Evolutionary conservation across 139 green algal species (phyloP), one percentile per base, ranked within the genome.

Genomic region (Tetradesmus lagerheimii): DNA sequence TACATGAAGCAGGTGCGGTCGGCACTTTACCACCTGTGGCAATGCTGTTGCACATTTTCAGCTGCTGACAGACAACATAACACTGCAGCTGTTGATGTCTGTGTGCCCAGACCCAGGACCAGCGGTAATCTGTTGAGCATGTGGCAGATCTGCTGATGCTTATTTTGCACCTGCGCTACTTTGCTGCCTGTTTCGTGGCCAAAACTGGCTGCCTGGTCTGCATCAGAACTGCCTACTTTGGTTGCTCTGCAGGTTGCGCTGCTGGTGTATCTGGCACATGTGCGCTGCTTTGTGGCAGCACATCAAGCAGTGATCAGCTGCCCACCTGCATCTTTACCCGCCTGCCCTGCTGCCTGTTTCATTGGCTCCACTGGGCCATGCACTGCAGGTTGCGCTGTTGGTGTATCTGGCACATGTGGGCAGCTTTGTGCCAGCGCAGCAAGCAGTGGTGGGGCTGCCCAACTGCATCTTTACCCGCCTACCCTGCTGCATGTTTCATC

Each of bases 301-400:
- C 88, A 93, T 6, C 31, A 66, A 0, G 89, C 89, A 4, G 53
- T 81, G 1, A 78, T 99, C 9, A 97, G 4, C 82, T 99, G 47
- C 94, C 91, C 23, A 97, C 99, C 92, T 92, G 97, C 38, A 98
- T 99, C 87, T 95, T 97, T n/a, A n/a, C n/a, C n/a, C n/a, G n/a
- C n/a, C n/a, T n/a, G n/a, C n/a, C n/a, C n/a, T n/a, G n/a, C n/a
- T n/a, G n/a, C n/a, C n/a, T n/a, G n/a, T n/a, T n/a, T n/a, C n/a
- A n/a, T n/a, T n/a, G n/a, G n/a, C n/a, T n/a, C n/a, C n/a, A n/a
- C n/a, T n/a, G n/a, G n/a, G n/a, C n/a, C n/a, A n/a, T n/a, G n/a
- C n/a, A n/a, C n/a, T n/a, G n/a, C n/a, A n/a, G 89, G 96, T 98
- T 35, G 97, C 95, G 16, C 83, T 99, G 29, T 97, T 99, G 76